A percentile compares a stretch with the other conserved stretches of the same genome.
phyloP scores from a whole-genome alignment of 2,329 filamentous ascomycete species.

The Colletotrichum destructivum region DNA sequence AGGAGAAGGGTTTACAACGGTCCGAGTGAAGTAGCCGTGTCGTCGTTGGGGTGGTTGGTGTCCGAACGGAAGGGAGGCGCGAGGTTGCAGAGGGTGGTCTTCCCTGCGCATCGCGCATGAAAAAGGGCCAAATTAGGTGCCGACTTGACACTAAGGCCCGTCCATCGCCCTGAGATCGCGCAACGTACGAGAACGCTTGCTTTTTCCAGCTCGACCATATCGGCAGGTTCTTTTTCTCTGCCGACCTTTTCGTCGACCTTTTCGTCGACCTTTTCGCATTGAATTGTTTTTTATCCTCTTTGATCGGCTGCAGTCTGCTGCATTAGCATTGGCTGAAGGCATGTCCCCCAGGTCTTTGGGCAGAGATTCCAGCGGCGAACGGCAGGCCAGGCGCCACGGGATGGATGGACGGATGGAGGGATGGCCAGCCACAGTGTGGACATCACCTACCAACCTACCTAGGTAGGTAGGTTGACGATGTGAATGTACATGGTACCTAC shows the following conservation, averaged over 20 bases:
- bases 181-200: constrained; percentile 17
- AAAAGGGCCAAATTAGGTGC: constrained; percentile 17
- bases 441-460: no score
- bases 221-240: background rate
- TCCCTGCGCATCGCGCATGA: constrained; percentile 17
- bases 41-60: background rate
- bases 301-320: background rate
- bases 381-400: constrained; percentile 3
- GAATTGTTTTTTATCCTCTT: no score
- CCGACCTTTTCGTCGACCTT: background rate
- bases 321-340: constrained; percentile 3
- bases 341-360: background rate
- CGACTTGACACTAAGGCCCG: constrained; percentile 10
- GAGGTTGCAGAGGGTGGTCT: constrained; percentile 1
- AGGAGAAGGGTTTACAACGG: background rate
- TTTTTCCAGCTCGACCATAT: constrained; percentile 2
- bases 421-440: no score
- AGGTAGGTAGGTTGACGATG: no score
- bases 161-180: background rate
- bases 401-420: no score
- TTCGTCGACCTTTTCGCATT: no score
- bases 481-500: background rate
- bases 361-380: background rate
- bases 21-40: background rate
- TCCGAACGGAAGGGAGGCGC: constrained; percentile 6